Evolutionary conservation across 2,329 filamentous ascomycete species (phyloP), one percentile per base, ranked within the genome.

Genomic region (Erysiphe pulchra): DNA sequence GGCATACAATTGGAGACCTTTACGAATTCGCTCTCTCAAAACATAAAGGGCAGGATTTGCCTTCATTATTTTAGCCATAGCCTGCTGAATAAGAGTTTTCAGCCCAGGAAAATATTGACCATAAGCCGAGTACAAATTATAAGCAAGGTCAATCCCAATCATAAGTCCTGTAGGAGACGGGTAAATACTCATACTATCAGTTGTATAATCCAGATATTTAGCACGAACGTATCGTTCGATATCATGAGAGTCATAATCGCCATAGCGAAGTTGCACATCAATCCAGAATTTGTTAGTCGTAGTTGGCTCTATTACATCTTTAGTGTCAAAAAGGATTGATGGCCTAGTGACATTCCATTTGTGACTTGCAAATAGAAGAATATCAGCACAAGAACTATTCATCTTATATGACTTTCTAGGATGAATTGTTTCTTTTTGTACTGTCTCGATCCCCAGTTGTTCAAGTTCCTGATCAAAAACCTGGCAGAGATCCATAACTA

Each of bases 11-110:
- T 98, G 90, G 48, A 98, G 73, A 69, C 90, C 90, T 69, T 98
- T 98, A 52, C 92, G 75, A 51, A 98, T 98, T 71, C 90, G 90
- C 65, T 98, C 90, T 48, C 90, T 81, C 48, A 98, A 66, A 45
- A 98, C 90, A 60, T 95, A 98, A 31, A 98, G 65, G 2, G 90
- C 90, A 14, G 90, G 90, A 58, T 98, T 98, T 34, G 90, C 87
- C 65, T 98, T 98, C 90, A 98, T 98, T 59, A 98, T 76, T 75
- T 98, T 98, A 43, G 85, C 85, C 92, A 98, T 98, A 6, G 92
- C 90, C 61, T 95, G 87, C 62, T 98, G 92, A 24, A 98, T 69
- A 20, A 98, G 72, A 42, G 85, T 80, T 69, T 98, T 98, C 50
- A 98, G 65, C 57, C 90, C 90, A 42, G 90, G 90, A 75, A 98